phyloP scores from a whole-genome alignment of 1,139 yeast genomes.

The Geotrichum siamense region DNA sequence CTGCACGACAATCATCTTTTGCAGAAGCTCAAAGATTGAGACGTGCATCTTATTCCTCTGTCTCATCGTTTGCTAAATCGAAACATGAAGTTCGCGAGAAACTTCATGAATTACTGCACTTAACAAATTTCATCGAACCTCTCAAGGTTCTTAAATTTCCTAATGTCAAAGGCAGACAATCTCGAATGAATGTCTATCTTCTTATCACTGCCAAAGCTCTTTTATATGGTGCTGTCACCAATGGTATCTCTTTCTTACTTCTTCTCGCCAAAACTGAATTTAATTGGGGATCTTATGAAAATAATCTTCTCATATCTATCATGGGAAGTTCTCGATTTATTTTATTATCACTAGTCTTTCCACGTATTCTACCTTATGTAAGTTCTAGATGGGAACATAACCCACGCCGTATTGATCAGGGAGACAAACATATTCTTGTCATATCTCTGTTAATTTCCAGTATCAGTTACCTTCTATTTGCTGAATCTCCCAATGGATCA shows the following conservation, averaged over 20 bases:
- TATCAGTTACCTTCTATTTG: constrained; percentile 39
- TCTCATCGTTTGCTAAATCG: not conserved
- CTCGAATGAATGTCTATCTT: constrained; percentile 42
- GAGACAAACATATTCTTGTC: constrained; percentile 45
- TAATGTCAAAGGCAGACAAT: constrained; percentile 38
- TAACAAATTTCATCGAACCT: constrained; percentile 38
- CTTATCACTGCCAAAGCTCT: constrained; percentile 45
- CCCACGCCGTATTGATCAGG: constrained; percentile 40
- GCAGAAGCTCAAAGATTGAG: constrained; percentile 5
- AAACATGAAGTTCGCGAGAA: constrained; percentile 13
- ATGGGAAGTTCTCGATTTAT: constrained; percentile 44
- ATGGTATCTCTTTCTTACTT: constrained; percentile 42
- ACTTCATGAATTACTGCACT: constrained; percentile 14
- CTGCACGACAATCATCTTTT: not conserved
- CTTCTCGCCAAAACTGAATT: constrained; percentile 54
- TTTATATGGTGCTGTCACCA: constrained; percentile 34
- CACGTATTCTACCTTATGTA: constrained; percentile 36
- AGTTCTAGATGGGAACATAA: constrained; percentile 28
- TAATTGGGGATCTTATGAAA: constrained; percentile 50
- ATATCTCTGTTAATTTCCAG: constrained; percentile 39
- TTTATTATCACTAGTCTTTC: constrained; percentile 44
- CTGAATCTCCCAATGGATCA: constrained; percentile 31
- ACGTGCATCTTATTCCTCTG: constrained; percentile 6
- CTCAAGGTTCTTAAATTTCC: constrained; percentile 36
- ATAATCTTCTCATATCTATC: constrained; percentile 54